Conservation (phyloP, 306 rosid species). For the Gastrolobium villosum region DNA sequence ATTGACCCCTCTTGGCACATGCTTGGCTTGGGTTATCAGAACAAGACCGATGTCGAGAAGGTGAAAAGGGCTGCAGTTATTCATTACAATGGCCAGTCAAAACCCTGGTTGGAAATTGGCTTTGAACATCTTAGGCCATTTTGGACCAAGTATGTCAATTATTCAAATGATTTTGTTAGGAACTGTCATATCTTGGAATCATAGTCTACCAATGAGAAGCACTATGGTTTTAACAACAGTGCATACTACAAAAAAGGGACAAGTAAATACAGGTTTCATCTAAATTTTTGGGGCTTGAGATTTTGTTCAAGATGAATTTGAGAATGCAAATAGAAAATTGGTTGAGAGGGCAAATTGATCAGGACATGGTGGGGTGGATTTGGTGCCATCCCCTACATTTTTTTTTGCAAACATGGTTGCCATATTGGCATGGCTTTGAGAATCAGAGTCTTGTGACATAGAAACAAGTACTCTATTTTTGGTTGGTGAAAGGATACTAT, state of each 20-base stretch:
- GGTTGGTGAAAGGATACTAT: slow-evolving; percentile 71
- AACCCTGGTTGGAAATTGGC: slow-evolving; percentile 97
- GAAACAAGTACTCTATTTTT: slow-evolving; percentile 67
- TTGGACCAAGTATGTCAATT: slow-evolving; percentile 92
- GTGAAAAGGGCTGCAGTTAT: slow-evolving; percentile 91
- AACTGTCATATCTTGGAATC: slow-evolving; percentile 97
- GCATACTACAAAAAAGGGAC: slow-evolving; percentile 40
- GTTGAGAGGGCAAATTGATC: slow-evolving; percentile 58
- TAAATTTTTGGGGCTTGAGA: slow-evolving; percentile 59
- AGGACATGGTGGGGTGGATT: slow-evolving; percentile 52
- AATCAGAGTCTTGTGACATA: slow-evolving; percentile 75
- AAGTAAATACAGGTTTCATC: slow-evolving; percentile 59
- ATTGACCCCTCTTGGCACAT: slow-evolving; percentile 94
- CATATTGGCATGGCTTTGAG: slow-evolving; percentile 59
- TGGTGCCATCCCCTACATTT: slow-evolving; percentile 56
- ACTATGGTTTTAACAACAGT: slow-evolving; percentile 48
- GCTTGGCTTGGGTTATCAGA: slow-evolving; percentile 99
- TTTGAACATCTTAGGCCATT: slow-evolving; percentile 97
- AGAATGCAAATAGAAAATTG: slow-evolving; percentile 60
- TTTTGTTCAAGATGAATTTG: slow-evolving; percentile 59
- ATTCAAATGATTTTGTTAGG: slow-evolving; percentile 90
- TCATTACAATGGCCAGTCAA: slow-evolving; percentile 97
- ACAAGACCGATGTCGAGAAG: slow-evolving; percentile 67
- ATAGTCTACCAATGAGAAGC: slow-evolving; percentile 60
- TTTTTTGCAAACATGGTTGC: slow-evolving; percentile 58